Percentiles rank a stretch among this genome's conserved stretches.
phyloP scores from a whole-genome alignment of 305 asterid genomes.

The Fraxinus xanthoxyloides region DNA sequence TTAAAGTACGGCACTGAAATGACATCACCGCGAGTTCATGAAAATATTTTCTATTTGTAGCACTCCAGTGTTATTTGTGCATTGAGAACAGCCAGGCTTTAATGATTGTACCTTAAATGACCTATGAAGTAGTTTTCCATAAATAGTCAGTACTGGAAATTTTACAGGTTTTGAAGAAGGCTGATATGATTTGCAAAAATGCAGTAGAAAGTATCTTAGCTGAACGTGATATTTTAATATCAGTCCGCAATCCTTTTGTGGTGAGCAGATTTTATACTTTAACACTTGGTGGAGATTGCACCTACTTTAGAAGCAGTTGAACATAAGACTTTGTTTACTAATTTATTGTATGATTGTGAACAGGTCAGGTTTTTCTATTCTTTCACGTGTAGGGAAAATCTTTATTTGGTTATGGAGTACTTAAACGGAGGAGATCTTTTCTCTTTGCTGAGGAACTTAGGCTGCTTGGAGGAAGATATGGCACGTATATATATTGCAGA shows the following conservation, averaged over 20 bases:
- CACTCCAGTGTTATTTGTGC: background rate
- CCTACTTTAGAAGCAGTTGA: constrained; percentile 18
- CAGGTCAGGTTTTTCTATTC: constrained; percentile 99
- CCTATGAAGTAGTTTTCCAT: constrained; percentile 13
- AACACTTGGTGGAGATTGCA: constrained; percentile 9
- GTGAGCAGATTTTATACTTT: constrained; percentile 49
- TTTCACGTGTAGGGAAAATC: constrained; percentile 99
- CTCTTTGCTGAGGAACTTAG: constrained; percentile 83
- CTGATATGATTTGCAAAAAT: constrained; percentile 96
- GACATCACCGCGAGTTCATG: background rate
- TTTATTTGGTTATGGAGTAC: constrained; percentile 98
- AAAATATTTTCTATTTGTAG: background rate
- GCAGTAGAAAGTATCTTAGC: constrained; percentile 96
- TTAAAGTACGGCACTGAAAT: background rate
- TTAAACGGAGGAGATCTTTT: constrained; percentile 98
- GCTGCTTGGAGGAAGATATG: constrained; percentile 97
- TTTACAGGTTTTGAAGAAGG: constrained; percentile 57
- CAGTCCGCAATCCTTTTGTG: constrained; percentile 99
- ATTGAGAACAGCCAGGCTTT: background rate
- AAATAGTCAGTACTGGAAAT: constrained; percentile 22
- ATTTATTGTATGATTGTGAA: constrained; percentile 54
- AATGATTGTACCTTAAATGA: constrained; percentile 18
- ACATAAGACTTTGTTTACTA: constrained; percentile 34
- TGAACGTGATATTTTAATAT: constrained; percentile 93
- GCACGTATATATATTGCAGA: constrained; percentile 92